Conservation (phyloP, 1,139 yeast genomes). For the Kluyveromyces sp. region DNA sequence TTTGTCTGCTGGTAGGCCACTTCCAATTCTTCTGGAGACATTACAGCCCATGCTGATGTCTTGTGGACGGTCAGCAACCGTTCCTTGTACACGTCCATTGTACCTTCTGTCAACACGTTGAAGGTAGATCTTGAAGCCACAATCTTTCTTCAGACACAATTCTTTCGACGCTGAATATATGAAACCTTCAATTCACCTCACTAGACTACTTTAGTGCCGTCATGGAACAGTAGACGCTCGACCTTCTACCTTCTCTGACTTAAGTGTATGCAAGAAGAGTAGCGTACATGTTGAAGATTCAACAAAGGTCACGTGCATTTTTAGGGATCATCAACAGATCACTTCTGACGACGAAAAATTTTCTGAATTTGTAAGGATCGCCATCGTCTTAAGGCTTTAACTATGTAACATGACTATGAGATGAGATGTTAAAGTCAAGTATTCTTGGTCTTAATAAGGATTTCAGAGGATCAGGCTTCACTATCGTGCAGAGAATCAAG, state of each 20-base stretch:
- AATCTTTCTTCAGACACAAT: no score
- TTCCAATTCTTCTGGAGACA: constrained; percentile 35
- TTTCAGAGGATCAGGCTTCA: not conserved
- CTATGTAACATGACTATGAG: not conserved
- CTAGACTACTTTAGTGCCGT: no score
- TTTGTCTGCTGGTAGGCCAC: constrained; percentile 34
- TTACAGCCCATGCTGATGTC: constrained; percentile 36
- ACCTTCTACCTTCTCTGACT: no score
- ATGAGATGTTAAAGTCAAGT: not conserved
- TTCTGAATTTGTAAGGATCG: not conserved
- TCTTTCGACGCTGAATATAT: no score
- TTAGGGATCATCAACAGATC: no score
- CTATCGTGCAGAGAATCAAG: not conserved
- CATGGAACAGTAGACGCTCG: no score
- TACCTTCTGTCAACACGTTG: not conserved
- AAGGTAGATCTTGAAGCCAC: no score
- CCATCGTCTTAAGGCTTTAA: not conserved
- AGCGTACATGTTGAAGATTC: no score
- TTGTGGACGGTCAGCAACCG: constrained; percentile 33
- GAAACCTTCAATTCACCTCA: no score
- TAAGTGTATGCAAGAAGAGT: no score
- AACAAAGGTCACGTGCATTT: not conserved
- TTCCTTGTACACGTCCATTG: constrained; percentile 22
- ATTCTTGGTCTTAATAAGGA: not conserved
- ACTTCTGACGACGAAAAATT: constrained; percentile 9